Conservation (phyloP, 768 basidiomycete species). For the Chiua virens region DNA sequence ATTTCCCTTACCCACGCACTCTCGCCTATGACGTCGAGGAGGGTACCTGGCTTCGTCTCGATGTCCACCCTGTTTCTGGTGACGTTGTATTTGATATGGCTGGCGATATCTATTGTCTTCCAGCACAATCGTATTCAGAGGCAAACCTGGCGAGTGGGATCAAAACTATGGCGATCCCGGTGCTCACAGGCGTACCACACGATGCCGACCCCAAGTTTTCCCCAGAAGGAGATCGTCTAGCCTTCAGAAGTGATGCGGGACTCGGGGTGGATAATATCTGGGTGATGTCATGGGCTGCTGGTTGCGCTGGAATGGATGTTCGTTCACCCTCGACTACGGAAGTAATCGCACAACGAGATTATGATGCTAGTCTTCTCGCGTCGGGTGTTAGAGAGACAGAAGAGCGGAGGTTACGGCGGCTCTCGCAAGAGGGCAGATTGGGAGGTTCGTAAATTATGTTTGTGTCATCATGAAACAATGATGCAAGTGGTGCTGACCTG, state of each 20-base stretch:
- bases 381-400: conserved; percentile 51
- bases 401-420: conserved; percentile 45
- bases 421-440: conserved; percentile 59
- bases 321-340: conserved; percentile 36
- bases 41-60: conserved; percentile 75
- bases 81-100: conserved; percentile 77
- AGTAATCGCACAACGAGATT: conserved; percentile 36
- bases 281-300: conserved; percentile 55
- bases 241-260: conserved; percentile 71
- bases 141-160: conserved; percentile 25
- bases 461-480: neutral
- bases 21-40: conserved; percentile 69
- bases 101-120: conserved; percentile 72
- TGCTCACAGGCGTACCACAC: conserved; percentile 64
- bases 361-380: conserved; percentile 49
- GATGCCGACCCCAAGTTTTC: conserved; percentile 77
- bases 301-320: conserved; percentile 58
- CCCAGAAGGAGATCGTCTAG: conserved; percentile 60
- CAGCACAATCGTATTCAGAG: conserved; percentile 39
- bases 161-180: conserved; percentile 50
- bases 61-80: conserved; percentile 67
- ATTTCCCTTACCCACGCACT: conserved; percentile 66
- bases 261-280: conserved; percentile 77
- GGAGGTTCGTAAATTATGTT: conserved; percentile 30
- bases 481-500: conserved; percentile 2